Base-by-base conservation (phyloP, 2,329 filamentous ascomycete genomes). In the Ophiocordyceps camponoti-floridani region DNA sequence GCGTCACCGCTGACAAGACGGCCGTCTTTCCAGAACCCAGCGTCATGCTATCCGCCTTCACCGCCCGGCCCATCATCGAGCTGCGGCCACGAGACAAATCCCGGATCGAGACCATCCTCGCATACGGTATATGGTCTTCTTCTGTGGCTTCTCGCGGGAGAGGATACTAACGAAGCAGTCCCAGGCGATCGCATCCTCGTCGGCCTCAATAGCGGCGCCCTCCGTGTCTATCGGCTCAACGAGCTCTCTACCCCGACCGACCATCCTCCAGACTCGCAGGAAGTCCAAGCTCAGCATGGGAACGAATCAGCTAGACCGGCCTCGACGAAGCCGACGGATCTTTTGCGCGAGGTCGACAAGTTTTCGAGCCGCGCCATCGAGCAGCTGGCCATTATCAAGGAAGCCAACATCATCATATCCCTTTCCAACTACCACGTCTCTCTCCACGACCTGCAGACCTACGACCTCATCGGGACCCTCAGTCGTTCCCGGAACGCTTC, bases 1-100 rank as follows among this genome's bases (percentile, higher is more conserved):
- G 59, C 54, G 51, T 48, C 53, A 44, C 47, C 23, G 23, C 46
- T 31, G 1, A 48, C 41, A 49, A 47, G 46, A 52, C 23, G 23
- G 3, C 60, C 59, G 50, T 51, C 47, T 48, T 47, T 51, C 50
- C 53, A 57, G 63, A 62, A 56, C 52, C 57, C 62, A 52, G 50
- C 61, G 70, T 69, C 64, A 95, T 95, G 91, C 82, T 98, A 65
- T 93, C 89, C 65, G 91, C 91, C 60, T 98, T 98, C 67, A 94
- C 84, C 54, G 88, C 91, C 68, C 84, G 85, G 58, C 84, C 88
- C 51, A 89, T 98, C 62, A 84, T 96, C 72, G 91, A 98, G 83
- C 82, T 98, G 57, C 88, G 84, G 68, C 79, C 80, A 63, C 82
- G 85, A 63, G 89, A 96, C 76, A 95, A 93, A 70, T 93, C 85